Conservation (phyloP, 805 yeast species). For the Nakazawaea peltata region DNA sequence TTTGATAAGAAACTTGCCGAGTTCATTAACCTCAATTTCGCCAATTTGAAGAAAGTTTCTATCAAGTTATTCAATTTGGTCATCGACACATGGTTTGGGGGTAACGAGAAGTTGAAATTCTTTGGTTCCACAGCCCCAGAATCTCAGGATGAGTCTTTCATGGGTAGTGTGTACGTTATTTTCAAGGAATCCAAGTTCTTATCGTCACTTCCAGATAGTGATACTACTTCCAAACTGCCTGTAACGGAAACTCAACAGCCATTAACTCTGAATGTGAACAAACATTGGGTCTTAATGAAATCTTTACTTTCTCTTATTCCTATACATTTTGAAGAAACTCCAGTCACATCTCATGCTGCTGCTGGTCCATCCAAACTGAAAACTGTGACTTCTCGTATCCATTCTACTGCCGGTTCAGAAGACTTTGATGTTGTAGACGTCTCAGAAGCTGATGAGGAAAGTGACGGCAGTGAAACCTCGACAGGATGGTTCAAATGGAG, state of each 20-base stretch:
- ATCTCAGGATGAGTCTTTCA: conserved; percentile 7
- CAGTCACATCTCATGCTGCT: neutral
- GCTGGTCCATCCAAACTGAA: no score
- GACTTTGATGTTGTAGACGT: conserved; percentile 40
- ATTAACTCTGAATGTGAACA: conserved; percentile 1
- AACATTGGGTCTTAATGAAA: conserved; percentile 11
- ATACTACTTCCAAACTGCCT: neutral
- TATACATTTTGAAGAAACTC: neutral
- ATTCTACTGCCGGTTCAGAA: no score
- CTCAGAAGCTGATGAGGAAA: conserved; percentile 8
- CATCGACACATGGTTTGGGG: conserved; percentile 7
- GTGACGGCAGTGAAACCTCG: conserved; percentile 9
- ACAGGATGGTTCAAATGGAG: conserved; percentile 10
- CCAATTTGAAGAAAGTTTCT: conserved; percentile 7
- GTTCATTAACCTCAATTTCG: conserved; percentile 10
- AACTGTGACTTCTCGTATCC: no score
- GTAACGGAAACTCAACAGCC: no score
- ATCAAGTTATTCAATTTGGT: conserved; percentile 9
- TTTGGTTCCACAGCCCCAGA: conserved; percentile 3
- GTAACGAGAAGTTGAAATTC: conserved; percentile 3
- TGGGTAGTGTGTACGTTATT: conserved; percentile 8
- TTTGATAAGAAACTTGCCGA: conserved; percentile 28
- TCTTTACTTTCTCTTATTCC: conserved; percentile 12
- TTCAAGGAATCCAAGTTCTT: conserved; percentile 5
- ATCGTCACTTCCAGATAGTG: neutral